These are phyloP conservation scores for Brasenia schreberi DNA, from an alignment of 164 flowering plant genomes.

Conservation along the genomic window DNA sequence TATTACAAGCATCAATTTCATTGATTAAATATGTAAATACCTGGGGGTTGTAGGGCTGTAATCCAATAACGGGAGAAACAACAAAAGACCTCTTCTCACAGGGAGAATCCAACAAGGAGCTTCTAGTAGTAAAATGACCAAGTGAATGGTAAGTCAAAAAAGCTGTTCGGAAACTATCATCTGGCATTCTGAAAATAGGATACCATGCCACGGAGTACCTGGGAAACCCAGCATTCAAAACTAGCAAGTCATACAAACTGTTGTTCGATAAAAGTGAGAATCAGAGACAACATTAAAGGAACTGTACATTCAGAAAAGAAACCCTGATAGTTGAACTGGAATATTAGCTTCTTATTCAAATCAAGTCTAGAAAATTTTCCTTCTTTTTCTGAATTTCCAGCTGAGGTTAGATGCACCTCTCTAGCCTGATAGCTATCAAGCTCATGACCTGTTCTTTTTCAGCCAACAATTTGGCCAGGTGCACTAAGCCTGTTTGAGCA, in stretches of 20 bases:
- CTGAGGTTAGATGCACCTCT: no score
- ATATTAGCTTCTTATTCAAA: no score
- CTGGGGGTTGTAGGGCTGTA: slow-evolving; percentile 67
- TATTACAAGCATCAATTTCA: no score
- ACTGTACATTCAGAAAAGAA: no score
- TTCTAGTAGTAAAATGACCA: slow-evolving; percentile 37
- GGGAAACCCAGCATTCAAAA: slow-evolving; percentile 7
- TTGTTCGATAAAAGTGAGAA: no score
- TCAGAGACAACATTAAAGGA: no score
- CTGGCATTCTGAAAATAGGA: slow-evolving; percentile 73
- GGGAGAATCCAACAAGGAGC: slow-evolving; percentile 8
- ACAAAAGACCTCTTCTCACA: slow-evolving; percentile 11
- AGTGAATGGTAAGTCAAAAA: slow-evolving; percentile 79
- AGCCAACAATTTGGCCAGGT: background rate
- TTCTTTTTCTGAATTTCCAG: no score
- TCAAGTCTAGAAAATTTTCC: no score
- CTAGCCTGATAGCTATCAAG: no score
- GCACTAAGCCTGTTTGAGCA: no score
- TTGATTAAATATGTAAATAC: slow-evolving; percentile 15
- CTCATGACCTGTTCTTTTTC: background rate
- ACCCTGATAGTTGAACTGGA: no score
- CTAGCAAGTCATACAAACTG: no score
- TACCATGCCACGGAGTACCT: slow-evolving; percentile 92
- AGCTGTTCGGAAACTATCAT: slow-evolving; percentile 48
- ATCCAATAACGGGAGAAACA: slow-evolving; percentile 60